Percentiles rank a stretch among this genome's conserved stretches.
Conservation (phyloP, 164 flowering plant species). For the Cinnamomum micranthum region DNA sequence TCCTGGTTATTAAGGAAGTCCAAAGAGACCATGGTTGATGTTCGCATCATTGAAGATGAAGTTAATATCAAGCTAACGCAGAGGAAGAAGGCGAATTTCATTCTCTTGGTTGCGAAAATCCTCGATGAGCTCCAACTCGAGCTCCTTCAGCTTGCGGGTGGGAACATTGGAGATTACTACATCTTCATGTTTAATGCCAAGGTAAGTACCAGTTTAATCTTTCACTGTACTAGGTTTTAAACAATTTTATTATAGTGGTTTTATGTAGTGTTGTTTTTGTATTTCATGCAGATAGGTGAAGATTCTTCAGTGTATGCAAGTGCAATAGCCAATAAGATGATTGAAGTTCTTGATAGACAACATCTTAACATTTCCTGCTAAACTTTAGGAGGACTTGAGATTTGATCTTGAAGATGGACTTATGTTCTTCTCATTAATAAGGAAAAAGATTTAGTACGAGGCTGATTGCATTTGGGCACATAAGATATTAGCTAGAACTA, state of each 20-base stretch:
- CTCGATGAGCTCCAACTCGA: constrained; percentile 88
- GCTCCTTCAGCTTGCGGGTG: constrained; percentile 92
- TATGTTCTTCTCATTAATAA: not conserved
- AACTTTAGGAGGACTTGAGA: not conserved
- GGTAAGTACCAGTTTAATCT: constrained; percentile 29
- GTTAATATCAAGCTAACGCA: constrained; percentile 88
- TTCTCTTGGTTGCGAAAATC: constrained; percentile 70
- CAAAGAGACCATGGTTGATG: constrained; percentile 87
- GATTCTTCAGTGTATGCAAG: constrained; percentile 85
- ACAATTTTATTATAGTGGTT: not conserved
- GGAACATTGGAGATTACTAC: constrained; percentile 73
- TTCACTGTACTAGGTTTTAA: not conserved
- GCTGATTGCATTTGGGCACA: not conserved
- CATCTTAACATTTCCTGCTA: constrained; percentile 30
- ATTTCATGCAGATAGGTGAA: constrained; percentile 64
- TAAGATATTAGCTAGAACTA: not conserved
- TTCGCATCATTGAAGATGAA: constrained; percentile 84
- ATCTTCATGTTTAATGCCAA: constrained; percentile 89
- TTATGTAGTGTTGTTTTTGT: not conserved
- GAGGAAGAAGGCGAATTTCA: constrained; percentile 67
- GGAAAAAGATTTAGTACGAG: not conserved
- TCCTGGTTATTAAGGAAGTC: constrained; percentile 93
- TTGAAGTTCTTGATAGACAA: constrained; percentile 71
- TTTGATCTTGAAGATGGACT: not conserved
- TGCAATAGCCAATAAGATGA: constrained; percentile 81